Evolutionary conservation across 306 rosid genomes (phyloP), one percentile per base, ranked within the genome.

Genomic region (Benincasa hispida): DNA sequence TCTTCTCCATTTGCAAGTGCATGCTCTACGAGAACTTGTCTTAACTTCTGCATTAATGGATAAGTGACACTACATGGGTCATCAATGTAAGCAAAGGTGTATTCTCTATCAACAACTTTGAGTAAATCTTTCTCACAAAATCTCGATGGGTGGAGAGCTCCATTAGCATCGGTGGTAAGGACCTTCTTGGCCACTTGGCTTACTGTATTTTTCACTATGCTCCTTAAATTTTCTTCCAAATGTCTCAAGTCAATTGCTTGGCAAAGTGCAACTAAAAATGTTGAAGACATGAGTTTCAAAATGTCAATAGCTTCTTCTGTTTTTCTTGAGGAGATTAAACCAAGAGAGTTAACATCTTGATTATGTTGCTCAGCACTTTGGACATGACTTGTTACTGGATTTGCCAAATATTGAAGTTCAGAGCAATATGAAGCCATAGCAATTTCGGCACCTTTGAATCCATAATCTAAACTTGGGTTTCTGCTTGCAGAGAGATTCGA

Each of bases 371-470:
- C 98, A 0, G 98, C 96, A 75, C 98, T 92, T 35, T 92, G 94
- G 60, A 92, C 98, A 78, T 92, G 98, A 79, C 59, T 90, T 19
- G 98, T 92, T 0, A 92, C 98, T 0, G 98, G 98, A 47, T 92
- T 92, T 0, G 92, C 96, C 7, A 92, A 81, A 28, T 84, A 92
- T 61, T 92, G 98, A 35, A 92, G 88, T 45, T 92, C 98, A 0
- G 98, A 90, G 48, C 98, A 92, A 53, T 90, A 92, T 8, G 94
- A 83, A 1, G 98, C 98, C 98, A 92, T 92, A 35, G 98, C 98
- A 14, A 92, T 91, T 81, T 92, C 98, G 22, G 95, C 80, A 1
- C 98, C 98, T 79, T 93, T 93, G 83, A 93, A 87, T 13, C 98
- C 96, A 24, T 93, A 93, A 75, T 93, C 98, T 87, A 93, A 85